These are phyloP conservation scores for Clarkia xantiana DNA, from an alignment of 345 rosid species.

Conservation along the genomic window DNA sequence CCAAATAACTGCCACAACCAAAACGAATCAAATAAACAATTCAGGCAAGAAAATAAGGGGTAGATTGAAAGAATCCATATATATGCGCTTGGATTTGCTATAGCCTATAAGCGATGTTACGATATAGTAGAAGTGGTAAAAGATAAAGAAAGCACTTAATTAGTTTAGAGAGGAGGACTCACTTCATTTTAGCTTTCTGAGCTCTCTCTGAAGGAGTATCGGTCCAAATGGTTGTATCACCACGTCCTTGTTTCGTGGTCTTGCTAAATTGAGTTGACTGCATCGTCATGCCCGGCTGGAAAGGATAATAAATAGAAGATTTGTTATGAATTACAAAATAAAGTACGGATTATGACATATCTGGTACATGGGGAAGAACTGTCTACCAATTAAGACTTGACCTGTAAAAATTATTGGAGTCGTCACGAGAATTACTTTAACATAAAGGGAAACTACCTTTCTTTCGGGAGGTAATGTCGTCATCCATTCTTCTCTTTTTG, in stretches of 20 bases:
- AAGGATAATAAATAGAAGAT: conserved; percentile 9
- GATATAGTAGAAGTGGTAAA: too few species aligned
- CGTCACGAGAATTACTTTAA: too few species aligned
- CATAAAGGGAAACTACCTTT: conserved; percentile 26
- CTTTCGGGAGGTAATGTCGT: conserved; percentile 87
- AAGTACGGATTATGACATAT: not conserved
- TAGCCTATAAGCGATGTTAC: too few species aligned
- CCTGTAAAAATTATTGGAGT: not conserved
- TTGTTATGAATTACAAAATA: not conserved
- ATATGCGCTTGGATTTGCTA: too few species aligned
- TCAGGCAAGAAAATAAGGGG: not conserved
- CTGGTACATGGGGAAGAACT: not conserved
- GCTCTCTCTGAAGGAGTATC: conserved; percentile 84
- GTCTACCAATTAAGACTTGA: not conserved
- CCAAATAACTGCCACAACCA: conserved; percentile 45
- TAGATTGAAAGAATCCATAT: not conserved
- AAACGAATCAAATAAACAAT: conserved; percentile 2
- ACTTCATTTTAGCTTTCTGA: conserved; percentile 81
- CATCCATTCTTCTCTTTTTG: conserved; percentile 94
- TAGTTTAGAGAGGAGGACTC: not conserved
- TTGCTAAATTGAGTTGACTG: conserved; percentile 64
- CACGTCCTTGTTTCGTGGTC: conserved; percentile 61
- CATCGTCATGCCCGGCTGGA: conserved; percentile 56
- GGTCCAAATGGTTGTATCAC: conserved; percentile 81
- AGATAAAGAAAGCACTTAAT: not conserved